These are phyloP conservation scores for Metschnikowia arizonensis DNA, from an alignment of 805 yeast species.

Conservation along the genomic window DNA sequence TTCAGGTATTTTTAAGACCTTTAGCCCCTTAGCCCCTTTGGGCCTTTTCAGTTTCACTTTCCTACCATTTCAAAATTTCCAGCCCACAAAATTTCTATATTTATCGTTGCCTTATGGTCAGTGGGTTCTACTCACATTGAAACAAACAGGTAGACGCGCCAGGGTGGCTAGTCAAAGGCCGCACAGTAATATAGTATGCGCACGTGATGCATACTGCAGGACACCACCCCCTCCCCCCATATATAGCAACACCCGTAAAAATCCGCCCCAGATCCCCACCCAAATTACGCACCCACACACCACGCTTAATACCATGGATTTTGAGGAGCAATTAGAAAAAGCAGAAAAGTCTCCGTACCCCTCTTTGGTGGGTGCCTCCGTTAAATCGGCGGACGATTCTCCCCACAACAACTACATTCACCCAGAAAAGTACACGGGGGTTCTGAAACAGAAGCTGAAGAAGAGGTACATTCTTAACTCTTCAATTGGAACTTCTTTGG, in stretches of 20 bases:
- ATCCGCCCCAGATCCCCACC: neutral
- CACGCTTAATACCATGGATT: constrained; percentile 12
- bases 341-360: constrained; percentile 47
- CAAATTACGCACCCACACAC: neutral
- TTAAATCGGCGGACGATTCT: constrained; percentile 46
- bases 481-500: constrained; percentile 50
- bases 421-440: constrained; percentile 39
- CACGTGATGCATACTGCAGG: constrained; percentile 4
- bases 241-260: constrained; percentile 5
- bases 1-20: too few species aligned
- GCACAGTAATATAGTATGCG: neutral
- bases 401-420: constrained; percentile 42
- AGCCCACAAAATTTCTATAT: too few species aligned
- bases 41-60: too few species aligned
- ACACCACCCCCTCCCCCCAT: too few species aligned
- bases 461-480: constrained; percentile 17
- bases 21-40: too few species aligned
- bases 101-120: too few species aligned
- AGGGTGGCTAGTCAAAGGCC: too few species aligned
- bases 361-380: constrained; percentile 51
- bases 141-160: too few species aligned
- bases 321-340: constrained; percentile 43
- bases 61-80: too few species aligned
- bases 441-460: constrained; percentile 17
- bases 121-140: too few species aligned